Evolutionary conservation across 768 basidiomycete genomes (phyloP).

Genomic region (Boletus rubescentipes): DNA sequence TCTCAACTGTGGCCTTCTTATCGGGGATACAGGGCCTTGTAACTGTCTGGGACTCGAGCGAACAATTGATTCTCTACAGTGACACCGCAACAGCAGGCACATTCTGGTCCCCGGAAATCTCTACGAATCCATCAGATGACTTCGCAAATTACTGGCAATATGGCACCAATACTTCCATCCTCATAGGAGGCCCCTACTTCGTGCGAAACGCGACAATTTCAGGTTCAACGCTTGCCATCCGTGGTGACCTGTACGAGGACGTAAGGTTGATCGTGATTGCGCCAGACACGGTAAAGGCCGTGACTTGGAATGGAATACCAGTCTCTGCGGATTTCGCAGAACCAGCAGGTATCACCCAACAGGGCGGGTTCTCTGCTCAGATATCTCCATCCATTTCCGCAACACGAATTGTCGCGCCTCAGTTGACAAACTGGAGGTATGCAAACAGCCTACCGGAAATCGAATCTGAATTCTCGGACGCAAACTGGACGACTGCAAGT

Average conservation of each 20-base stretch:
- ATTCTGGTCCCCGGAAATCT: constrained; percentile 74
- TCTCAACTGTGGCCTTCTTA: constrained; percentile 53
- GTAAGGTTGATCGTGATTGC: constrained; percentile 64
- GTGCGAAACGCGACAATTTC: constrained; percentile 55
- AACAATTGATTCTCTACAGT: constrained; percentile 66
- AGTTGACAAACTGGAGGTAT: constrained; percentile 69
- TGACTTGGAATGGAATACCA: constrained; percentile 72
- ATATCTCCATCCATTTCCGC: constrained; percentile 36
- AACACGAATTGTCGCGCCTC: constrained; percentile 42
- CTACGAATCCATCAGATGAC: constrained; percentile 37
- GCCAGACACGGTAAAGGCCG: constrained; percentile 46
- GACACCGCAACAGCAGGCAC: constrained; percentile 66
- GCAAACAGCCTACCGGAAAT: constrained; percentile 76
- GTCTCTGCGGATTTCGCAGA: constrained; percentile 40
- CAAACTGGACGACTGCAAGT: constrained; percentile 62
- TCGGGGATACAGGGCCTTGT: constrained; percentile 57
- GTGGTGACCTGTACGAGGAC: constrained; percentile 65
- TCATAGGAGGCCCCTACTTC: constrained; percentile 66
- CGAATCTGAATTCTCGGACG: constrained; percentile 54
- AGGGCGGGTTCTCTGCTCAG: constrained; percentile 51
- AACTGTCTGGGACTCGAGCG: constrained; percentile 63
- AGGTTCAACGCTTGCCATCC: constrained; percentile 52
- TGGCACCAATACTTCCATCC: constrained; percentile 66
- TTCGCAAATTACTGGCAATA: constrained; percentile 68
- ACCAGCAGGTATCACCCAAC: constrained; percentile 23